phyloP scores from a whole-genome alignment of 106 monocot genomes.

The Dendrobium chrysotoxum region DNA sequence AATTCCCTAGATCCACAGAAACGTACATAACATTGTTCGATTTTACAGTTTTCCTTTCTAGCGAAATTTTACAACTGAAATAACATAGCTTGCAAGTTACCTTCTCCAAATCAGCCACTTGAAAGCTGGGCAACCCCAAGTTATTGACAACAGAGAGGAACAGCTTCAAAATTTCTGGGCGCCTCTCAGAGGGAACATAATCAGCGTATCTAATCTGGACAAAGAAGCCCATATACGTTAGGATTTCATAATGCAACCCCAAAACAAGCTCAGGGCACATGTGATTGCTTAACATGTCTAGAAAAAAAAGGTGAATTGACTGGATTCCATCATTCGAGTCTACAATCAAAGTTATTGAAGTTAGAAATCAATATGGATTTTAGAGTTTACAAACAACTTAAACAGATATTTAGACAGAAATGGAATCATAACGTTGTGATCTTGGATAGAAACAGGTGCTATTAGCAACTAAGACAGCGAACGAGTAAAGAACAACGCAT shows the following conservation, averaged over 20 bases:
- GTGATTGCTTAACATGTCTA: neutral
- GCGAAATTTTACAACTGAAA: neutral
- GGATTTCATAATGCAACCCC: neutral
- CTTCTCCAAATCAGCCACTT: conserved; percentile 24
- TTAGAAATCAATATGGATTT: too few relatives aligned
- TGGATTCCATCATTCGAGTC: too few relatives aligned
- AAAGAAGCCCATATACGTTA: neutral
- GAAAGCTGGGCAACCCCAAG: conserved; percentile 21
- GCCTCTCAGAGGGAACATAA: conserved; percentile 6
- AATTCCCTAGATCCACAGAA: conserved; percentile 23
- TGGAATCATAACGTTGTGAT: too few relatives aligned
- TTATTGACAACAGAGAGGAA: conserved; percentile 23
- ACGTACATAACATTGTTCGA: neutral
- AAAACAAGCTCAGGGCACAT: neutral
- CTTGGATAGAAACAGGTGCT: too few relatives aligned
- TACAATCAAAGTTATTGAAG: too few relatives aligned
- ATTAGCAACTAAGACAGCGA: too few relatives aligned
- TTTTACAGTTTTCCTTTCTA: neutral
- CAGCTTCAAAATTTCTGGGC: conserved; percentile 13
- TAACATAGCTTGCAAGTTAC: conserved; percentile 4
- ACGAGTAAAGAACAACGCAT: too few relatives aligned
- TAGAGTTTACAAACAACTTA: neutral
- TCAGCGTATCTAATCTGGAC: conserved; percentile 11
- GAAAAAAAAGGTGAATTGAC: too few relatives aligned
- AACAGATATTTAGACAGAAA: neutral